These are phyloP conservation scores for Jimgerdemannia lactiflua DNA, from an alignment of 192 early-diverging fungal species.

Conservation along the genomic window DNA sequence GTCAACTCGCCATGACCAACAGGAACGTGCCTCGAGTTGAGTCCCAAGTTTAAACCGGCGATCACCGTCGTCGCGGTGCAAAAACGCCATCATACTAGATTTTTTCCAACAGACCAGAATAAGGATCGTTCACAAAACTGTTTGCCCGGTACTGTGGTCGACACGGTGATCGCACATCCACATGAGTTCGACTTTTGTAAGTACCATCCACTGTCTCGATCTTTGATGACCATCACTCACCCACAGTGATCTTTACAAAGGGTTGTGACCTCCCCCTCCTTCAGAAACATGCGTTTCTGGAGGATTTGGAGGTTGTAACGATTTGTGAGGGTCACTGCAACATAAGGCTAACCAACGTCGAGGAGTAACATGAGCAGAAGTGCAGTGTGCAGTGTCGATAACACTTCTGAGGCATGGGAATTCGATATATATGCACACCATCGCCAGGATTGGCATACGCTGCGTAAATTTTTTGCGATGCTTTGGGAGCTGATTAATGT, in stretches of 20 bases:
- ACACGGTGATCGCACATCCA: conserved; percentile 67
- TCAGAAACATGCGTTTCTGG: neutral
- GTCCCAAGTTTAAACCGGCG: conserved; percentile 17
- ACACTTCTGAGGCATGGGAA: no score
- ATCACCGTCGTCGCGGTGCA: conserved; percentile 35
- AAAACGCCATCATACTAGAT: conserved; percentile 81
- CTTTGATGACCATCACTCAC: no score
- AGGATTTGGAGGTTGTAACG: neutral
- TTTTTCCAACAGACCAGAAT: conserved; percentile 64
- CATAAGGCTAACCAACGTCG: neutral
- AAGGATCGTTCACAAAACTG: conserved; percentile 73
- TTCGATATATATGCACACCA: neutral
- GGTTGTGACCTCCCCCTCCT: neutral
- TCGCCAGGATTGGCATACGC: neutral
- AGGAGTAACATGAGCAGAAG: no score
- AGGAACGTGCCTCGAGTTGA: conserved; percentile 57
- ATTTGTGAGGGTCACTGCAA: neutral
- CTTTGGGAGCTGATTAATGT: no score
- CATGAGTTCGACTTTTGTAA: conserved; percentile 72
- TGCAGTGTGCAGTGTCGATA: no score
- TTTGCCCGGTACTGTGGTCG: conserved; percentile 76
- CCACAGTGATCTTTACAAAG: no score
- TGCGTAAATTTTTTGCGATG: no score
- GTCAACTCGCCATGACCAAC: no score
- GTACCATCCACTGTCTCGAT: conserved; percentile 5